Percentiles rank a stretch among this genome's conserved stretches.
phyloP scores from a whole-genome alignment of 192 early-diverging fungal species.

The Coemansia sp. region DNA sequence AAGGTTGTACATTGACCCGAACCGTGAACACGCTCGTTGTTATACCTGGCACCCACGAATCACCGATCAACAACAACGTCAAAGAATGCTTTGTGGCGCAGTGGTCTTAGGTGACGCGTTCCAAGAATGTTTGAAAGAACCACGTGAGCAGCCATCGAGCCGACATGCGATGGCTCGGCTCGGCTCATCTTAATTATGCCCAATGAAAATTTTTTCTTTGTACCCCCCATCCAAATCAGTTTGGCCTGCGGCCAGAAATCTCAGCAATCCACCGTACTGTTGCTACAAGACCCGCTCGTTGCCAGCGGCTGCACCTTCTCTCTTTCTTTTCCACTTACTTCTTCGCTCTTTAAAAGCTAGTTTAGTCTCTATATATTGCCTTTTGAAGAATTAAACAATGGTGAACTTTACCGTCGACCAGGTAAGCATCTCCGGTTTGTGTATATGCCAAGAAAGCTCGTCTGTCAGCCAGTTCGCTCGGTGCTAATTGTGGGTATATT shows the following conservation, averaged over 20 bases:
- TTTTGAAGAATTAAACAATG: slow-evolving; percentile 30
- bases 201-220: neutral
- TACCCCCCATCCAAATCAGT: neutral
- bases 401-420: slow-evolving; percentile 57
- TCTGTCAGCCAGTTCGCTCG: too few relatives aligned
- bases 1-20: too few relatives aligned
- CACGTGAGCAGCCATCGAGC: neutral
- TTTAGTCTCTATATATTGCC: slow-evolving; percentile 1
- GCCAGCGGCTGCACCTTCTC: too few relatives aligned
- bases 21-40: too few relatives aligned
- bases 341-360: neutral
- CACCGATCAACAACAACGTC: too few relatives aligned
- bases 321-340: slow-evolving; percentile 3
- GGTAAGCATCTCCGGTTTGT: slow-evolving; percentile 26
- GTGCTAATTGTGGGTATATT: neutral
- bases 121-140: neutral
- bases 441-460: too few relatives aligned
- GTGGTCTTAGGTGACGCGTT: too few relatives aligned
- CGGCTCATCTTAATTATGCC: neutral
- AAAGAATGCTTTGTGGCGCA: too few relatives aligned
- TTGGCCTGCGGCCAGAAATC: neutral
- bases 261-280: too few relatives aligned
- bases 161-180: neutral
- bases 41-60: too few relatives aligned
- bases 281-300: neutral